Evolutionary conservation across 768 basidiomycete species (phyloP), one percentile per base, ranked within the genome.

Genomic region (Suillus americanus): DNA sequence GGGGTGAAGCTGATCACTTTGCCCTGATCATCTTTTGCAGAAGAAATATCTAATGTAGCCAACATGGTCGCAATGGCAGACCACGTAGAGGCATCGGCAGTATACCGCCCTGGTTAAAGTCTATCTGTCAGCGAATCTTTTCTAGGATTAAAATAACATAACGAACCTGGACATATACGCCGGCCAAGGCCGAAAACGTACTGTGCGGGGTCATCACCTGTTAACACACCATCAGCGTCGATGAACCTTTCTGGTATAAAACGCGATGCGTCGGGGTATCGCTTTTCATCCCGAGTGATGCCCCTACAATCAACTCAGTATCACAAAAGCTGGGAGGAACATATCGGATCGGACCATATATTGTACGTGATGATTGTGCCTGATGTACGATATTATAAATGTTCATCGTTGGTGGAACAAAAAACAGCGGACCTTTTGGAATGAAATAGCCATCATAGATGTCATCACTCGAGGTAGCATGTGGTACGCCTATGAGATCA

Each of bases 81-180:
- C 73, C 73, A 74, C 8, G n/a, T 38, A 3, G 69, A 67, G 8
- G 67, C 46, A n/a, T 57, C 53, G 20, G 70, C 72, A 41, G 73
- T 51, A 59, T 65, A 46, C 7, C 70, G 67, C 9, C 74, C 77
- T 12, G 69, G 18, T 18, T 28, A 10, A 16, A 50, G 14, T 16
- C 6, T 7, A 16, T 41, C 5, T 20, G 4, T 38, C 37, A 9
- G 23, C 14, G 14, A 14, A 23, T 37, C 13, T 16, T 23, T 6
- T 3, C 13, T 16, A 16, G 23, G 3, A 35, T 30, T 23, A 20
- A 25, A 20, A 16, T 14, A 14, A 37, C 48, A 12, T n/a, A 18
- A 37, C 25, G 33, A 20, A 62, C 61, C 50, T 20, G 62, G 57
- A 28, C 61, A 65, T 14, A 28, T 38, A 37, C 64, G 62, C 40